Percentiles rank a stretch among this genome's conserved stretches.
These are phyloP conservation scores for Acacia concinna DNA, from an alignment of 331 rosid species.

Conservation along the genomic window DNA sequence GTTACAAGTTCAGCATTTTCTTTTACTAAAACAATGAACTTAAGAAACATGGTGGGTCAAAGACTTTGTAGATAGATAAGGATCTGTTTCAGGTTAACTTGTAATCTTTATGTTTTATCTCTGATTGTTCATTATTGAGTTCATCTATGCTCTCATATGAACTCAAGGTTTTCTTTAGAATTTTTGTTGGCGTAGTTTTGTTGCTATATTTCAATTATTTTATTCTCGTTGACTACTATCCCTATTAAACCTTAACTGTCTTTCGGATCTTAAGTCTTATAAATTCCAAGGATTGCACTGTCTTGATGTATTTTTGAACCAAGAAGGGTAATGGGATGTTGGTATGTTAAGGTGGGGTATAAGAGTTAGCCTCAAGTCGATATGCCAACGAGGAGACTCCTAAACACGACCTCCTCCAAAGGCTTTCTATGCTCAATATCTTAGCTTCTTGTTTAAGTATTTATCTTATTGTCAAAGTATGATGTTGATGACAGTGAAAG, in stretches of 20 bases:
- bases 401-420: neutral
- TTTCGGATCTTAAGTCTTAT: neutral
- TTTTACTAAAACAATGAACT: neutral
- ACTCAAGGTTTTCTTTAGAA: neutral
- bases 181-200: neutral
- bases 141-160: neutral
- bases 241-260: neutral
- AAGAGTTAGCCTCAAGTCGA: too few relatives aligned
- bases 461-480: constrained; percentile 27
- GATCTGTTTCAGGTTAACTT: constrained; percentile 32
- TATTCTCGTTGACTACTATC: neutral
- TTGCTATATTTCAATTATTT: neutral
- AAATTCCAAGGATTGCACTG: neutral
- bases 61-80: neutral
- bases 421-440: neutral
- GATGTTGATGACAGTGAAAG: constrained; percentile 53
- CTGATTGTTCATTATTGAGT: neutral
- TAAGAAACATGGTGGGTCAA: neutral
- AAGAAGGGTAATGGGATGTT: too few relatives aligned
- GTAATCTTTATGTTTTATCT: neutral
- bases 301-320: too few relatives aligned
- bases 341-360: too few relatives aligned
- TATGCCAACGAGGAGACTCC: too few relatives aligned
- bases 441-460: neutral
- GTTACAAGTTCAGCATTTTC: neutral